Evolutionary conservation across 768 basidiomycete species (phyloP), one percentile per base, ranked within the genome.

Genomic region (Punctularia strigosozonata): DNA sequence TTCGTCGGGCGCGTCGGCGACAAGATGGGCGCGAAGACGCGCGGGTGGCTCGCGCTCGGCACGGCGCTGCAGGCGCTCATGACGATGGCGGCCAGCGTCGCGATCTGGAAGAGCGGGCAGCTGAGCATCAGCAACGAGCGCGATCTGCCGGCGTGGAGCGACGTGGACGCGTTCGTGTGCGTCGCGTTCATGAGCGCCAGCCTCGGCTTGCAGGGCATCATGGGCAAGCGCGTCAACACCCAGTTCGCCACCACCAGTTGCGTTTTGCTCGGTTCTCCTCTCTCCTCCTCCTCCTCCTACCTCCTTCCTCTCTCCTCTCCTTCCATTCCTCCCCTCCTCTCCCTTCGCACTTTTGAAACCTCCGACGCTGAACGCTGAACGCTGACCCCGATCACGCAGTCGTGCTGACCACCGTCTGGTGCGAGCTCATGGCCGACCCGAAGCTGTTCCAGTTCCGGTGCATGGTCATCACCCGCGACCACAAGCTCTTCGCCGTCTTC

Each of bases 351-450:
- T n/a, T n/a, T n/a, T n/a, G n/a, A n/a, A n/a, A n/a, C n/a, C n/a
- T n/a, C n/a, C n/a, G n/a, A n/a, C n/a, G n/a, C n/a, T n/a, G n/a
- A n/a, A n/a, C n/a, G n/a, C n/a, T n/a, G n/a, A n/a, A n/a, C n/a
- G n/a, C n/a, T n/a, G n/a, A n/a, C n/a, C n/a, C n/a, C n/a, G n/a
- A n/a, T n/a, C n/a, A n/a, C n/a, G 24, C n/a, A 77, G 84, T 88
- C 46, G 84, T 89, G 32, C 65, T 91, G 7, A 91, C 88, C 12
- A 85, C 83, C 14, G 72, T 89, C 42, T 91, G 86, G 86, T 85
- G 87, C 47, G 88, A 91, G 50, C 72, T 91, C 36, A 71, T 84
- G 69, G 77, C 78, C 36, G 85, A 88, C 55, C 87, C 87, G 1
- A 59, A 72, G 34, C 71, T 92, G 17, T 81, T 90, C 66, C 50